These are phyloP conservation scores for Eucalyptus camaldulensis DNA, from an alignment of 345 rosid genomes.

Conservation along the genomic window DNA sequence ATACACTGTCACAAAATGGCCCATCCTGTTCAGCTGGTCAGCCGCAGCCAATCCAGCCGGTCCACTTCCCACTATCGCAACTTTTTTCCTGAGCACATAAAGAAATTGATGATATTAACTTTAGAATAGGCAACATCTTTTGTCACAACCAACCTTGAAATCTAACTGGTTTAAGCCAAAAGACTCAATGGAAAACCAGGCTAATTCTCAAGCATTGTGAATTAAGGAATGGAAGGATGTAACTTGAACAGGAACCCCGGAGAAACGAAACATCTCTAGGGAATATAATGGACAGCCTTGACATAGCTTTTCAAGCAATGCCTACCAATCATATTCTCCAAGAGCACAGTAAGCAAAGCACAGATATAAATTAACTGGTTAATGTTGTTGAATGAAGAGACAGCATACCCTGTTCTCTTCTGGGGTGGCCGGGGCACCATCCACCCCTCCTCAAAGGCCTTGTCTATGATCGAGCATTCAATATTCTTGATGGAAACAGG, in stretches of 20 bases:
- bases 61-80: constrained; percentile 91
- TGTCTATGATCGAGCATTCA: constrained; percentile 89
- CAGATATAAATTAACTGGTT: background rate
- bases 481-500: constrained; percentile 95
- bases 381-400: background rate
- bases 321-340: background rate
- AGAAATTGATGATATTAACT: background rate
- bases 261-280: background rate
- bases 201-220: background rate
- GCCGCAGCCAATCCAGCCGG: constrained; percentile 99
- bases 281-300: background rate
- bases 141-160: background rate
- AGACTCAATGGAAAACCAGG: background rate
- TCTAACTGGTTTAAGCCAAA: background rate
- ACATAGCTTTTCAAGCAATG: background rate
- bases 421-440: constrained; percentile 91
- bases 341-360: background rate
- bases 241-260: background rate
- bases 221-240: background rate
- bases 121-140: background rate
- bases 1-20: constrained; percentile 86
- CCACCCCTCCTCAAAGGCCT: constrained; percentile 98
- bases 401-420: constrained; percentile 71
- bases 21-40: constrained; percentile 93
- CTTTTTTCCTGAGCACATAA: constrained; percentile 42